These are phyloP conservation scores for Cryptococcus sp. DNA, from an alignment of 1,284 basidiomycete species.

Conservation along the genomic window DNA sequence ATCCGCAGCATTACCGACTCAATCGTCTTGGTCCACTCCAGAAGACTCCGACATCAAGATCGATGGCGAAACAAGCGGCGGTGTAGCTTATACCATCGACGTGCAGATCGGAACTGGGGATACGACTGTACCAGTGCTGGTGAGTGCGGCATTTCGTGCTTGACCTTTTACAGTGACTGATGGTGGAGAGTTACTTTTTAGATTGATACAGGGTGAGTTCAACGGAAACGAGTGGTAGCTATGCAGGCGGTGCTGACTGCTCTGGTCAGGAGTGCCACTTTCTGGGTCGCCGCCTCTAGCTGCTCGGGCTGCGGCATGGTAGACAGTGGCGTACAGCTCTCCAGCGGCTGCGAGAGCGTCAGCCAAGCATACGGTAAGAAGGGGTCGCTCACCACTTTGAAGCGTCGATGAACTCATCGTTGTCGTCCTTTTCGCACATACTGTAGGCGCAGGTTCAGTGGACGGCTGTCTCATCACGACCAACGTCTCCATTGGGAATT, in stretches of 20 bases:
- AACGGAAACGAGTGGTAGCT: background rate
- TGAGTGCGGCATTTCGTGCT: conserved; percentile 1
- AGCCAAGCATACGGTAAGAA: conserved; percentile 10
- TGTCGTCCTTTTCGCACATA: no score
- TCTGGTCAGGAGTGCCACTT: conserved; percentile 14
- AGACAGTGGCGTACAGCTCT: conserved; percentile 1
- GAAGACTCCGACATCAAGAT: background rate
- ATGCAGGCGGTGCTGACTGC: background rate
- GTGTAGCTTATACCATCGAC: conserved; percentile 15
- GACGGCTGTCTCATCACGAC: conserved; percentile 13
- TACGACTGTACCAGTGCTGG: conserved; percentile 8
- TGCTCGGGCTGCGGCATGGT: conserved; percentile 13
- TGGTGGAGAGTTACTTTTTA: background rate
- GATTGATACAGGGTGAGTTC: conserved; percentile 15
- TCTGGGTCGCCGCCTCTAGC: conserved; percentile 12
- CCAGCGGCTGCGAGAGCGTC: conserved; percentile 3
- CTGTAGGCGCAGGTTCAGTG: conserved; percentile 13
- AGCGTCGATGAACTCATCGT: no score
- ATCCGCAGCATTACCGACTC: background rate
- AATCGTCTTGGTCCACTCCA: conserved; percentile 1
- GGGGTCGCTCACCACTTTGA: no score
- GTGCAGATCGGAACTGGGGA: conserved; percentile 4
- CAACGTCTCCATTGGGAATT: conserved; percentile 9
- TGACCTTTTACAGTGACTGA: background rate
- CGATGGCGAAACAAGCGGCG: conserved; percentile 1